Conservation (phyloP, 352 stramenopile genomes). For the Phytophthora capsici region DNA sequence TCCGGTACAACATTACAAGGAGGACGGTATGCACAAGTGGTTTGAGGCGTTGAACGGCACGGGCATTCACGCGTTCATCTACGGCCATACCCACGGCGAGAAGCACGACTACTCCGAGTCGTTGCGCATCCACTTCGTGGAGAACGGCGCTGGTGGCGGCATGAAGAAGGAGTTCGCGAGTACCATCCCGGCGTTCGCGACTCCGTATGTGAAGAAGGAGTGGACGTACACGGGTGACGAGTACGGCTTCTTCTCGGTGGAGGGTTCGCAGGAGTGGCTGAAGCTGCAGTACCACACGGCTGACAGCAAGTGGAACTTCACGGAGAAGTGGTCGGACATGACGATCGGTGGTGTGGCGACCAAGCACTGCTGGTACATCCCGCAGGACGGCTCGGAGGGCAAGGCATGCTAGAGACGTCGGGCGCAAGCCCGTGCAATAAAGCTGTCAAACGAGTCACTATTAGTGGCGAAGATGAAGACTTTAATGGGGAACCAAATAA, state of each 20-base stretch:
- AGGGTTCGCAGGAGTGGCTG: slow-evolving; percentile 20
- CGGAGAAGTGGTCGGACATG: slow-evolving; percentile 4
- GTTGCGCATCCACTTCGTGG: slow-evolving; percentile 19
- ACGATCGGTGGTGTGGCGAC: slow-evolving; percentile 19
- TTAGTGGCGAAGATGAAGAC: too few relatives aligned
- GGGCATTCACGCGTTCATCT: slow-evolving; percentile 14
- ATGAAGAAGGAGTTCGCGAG: slow-evolving; percentile 21
- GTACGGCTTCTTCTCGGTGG: slow-evolving; percentile 25
- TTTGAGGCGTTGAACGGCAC: slow-evolving; percentile 13
- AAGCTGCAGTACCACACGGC: slow-evolving; percentile 29
- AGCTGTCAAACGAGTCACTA: too few relatives aligned
- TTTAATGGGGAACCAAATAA: too few relatives aligned
- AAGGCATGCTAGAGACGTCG: slow-evolving; percentile 8
- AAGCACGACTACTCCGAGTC: slow-evolving; percentile 24
- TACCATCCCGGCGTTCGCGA: slow-evolving; percentile 6
- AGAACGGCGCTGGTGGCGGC: slow-evolving; percentile 28
- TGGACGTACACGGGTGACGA: slow-evolving; percentile 16
- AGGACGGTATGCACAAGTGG: slow-evolving; percentile 26
- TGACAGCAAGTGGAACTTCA: slow-evolving; percentile 19
- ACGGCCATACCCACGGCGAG: slow-evolving; percentile 14
- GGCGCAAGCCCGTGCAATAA: too few relatives aligned
- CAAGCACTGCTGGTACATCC: slow-evolving; percentile 33
- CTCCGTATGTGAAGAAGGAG: slow-evolving; percentile 8
- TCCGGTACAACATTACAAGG: slow-evolving; percentile 9
- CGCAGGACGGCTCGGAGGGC: slow-evolving; percentile 13